These are phyloP conservation scores for Aspergillus neoniger DNA, from an alignment of 2,329 filamentous ascomycete species.

Conservation along the genomic window DNA sequence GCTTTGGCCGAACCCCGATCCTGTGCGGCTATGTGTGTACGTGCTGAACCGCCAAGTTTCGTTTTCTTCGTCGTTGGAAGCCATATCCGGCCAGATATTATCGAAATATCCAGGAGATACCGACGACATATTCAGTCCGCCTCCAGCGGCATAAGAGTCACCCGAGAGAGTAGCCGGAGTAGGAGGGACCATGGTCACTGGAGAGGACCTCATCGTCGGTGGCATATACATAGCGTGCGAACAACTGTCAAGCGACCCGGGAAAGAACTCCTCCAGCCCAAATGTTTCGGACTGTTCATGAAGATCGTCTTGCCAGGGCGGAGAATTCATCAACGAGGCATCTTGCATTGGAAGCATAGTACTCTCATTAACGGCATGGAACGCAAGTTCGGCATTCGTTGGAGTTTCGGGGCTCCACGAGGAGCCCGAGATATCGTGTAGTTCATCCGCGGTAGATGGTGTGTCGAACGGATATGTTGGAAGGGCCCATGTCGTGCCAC, in stretches of 20 bases:
- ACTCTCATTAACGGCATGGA: neutral
- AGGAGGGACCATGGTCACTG: neutral
- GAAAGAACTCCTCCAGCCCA: neutral
- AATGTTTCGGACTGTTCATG: slow-evolving; percentile 5
- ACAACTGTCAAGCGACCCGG: slow-evolving; percentile 4
- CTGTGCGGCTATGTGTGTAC: slow-evolving; percentile 1
- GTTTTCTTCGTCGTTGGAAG: neutral
- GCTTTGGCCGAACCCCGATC: slow-evolving; percentile 11
- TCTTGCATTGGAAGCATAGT: neutral
- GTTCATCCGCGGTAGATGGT: neutral
- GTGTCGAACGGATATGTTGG: neutral
- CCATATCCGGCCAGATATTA: neutral
- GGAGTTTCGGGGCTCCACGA: slow-evolving; percentile 7
- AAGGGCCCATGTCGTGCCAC: neutral
- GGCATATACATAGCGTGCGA: neutral
- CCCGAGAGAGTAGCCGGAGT: neutral
- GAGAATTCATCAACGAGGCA: neutral
- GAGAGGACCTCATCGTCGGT: neutral
- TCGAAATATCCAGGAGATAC: neutral
- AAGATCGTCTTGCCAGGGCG: slow-evolving; percentile 15
- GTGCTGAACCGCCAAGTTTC: neutral
- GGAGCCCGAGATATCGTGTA: neutral
- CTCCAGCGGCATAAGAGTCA: neutral
- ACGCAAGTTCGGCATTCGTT: slow-evolving; percentile 4
- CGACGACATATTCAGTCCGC: neutral